Evolutionary conservation across 1,284 basidiomycete genomes (phyloP), one percentile per base, ranked within the genome.

Genomic region (Ustilago trichophora): DNA sequence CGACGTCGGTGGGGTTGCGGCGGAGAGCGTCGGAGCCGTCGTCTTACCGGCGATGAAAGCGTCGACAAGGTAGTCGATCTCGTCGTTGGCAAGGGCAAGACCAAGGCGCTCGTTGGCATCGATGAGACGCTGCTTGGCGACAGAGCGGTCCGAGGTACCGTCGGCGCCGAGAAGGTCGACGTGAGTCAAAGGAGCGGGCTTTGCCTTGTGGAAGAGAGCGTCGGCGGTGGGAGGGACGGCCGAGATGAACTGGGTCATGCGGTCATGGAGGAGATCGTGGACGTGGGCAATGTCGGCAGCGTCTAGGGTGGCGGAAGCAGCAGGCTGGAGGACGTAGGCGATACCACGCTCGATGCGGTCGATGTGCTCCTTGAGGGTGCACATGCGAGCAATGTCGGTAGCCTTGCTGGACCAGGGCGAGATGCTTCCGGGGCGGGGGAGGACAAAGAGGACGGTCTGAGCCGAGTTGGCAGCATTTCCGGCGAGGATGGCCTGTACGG

Each of bases 331-430:
- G 50, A 89, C 84, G 82, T 88, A 94, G 5, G 87, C 87, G 16
- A 89, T 82, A 3, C 93, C 93, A 21, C 93, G 88, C 82, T 98
- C 95, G 55, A 97, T 83, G 38, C 95, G 87, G 66, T 88, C 85
- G 45, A 98, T 84, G 57, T 88, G 84, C 5, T 84, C 80, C 9
- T 85, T 87, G 7, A 98, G 87, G 44, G 88, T 89, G 83, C 95
- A 98, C 64, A 94, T 88, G 19, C 62, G 62, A 24, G 74, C 84
- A 59, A 98, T 98, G 80, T 98, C 93, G 2, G 94, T 96, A 3
- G 95, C 95, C 83, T 98, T 98, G 83, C 91, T 93, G 8, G 93
- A 96, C 95, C 95, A 98, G 1, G 95, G 91, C 18, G 90, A 91
- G 79, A 93, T 89, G 27, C 90, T 76, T 29, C 77, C 78, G 2